phyloP scores from a whole-genome alignment of 345 rosid species.

The Camelina hispida region DNA sequence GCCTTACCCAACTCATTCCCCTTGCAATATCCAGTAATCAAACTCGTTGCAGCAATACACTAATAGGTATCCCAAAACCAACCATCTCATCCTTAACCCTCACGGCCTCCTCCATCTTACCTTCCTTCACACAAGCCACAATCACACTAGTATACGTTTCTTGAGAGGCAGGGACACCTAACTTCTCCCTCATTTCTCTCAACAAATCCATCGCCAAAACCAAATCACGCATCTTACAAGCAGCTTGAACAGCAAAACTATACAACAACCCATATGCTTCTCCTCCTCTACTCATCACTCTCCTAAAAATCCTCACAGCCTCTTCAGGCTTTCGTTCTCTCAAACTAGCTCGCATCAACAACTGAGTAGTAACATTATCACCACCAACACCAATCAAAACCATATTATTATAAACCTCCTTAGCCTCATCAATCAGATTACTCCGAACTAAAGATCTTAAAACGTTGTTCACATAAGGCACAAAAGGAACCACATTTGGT shows the following conservation, averaged over 20 bases:
- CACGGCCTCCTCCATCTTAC: slow-evolving; percentile 60
- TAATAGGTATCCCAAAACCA: slow-evolving; percentile 59
- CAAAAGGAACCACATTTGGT: slow-evolving; percentile 44
- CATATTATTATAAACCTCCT: slow-evolving; percentile 57
- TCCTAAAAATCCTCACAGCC: slow-evolving; percentile 50
- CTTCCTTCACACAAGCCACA: slow-evolving; percentile 62
- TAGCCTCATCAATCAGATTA: slow-evolving; percentile 48
- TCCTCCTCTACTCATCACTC: slow-evolving; percentile 58
- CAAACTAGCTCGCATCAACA: slow-evolving; percentile 60
- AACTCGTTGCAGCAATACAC: slow-evolving; percentile 64
- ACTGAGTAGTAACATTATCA: slow-evolving; percentile 50
- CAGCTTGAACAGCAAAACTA: slow-evolving; percentile 53
- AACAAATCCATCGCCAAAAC: slow-evolving; percentile 52
- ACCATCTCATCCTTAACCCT: slow-evolving; percentile 74
- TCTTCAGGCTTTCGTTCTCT: slow-evolving; percentile 55
- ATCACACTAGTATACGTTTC: slow-evolving; percentile 56
- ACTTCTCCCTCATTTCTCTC: slow-evolving; percentile 62
- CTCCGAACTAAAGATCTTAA: slow-evolving; percentile 51
- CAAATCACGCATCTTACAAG: slow-evolving; percentile 52
- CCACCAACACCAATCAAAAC: slow-evolving; percentile 51
- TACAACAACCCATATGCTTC: slow-evolving; percentile 54
- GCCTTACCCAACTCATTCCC: slow-evolving; percentile 57
- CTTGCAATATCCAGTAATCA: slow-evolving; percentile 65
- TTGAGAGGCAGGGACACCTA: slow-evolving; percentile 50
- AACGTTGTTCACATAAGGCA: slow-evolving; percentile 43